These are phyloP conservation scores for Rachicladosporium sp. DNA, from an alignment of 2,329 filamentous ascomycete genomes.

Conservation along the genomic window DNA sequence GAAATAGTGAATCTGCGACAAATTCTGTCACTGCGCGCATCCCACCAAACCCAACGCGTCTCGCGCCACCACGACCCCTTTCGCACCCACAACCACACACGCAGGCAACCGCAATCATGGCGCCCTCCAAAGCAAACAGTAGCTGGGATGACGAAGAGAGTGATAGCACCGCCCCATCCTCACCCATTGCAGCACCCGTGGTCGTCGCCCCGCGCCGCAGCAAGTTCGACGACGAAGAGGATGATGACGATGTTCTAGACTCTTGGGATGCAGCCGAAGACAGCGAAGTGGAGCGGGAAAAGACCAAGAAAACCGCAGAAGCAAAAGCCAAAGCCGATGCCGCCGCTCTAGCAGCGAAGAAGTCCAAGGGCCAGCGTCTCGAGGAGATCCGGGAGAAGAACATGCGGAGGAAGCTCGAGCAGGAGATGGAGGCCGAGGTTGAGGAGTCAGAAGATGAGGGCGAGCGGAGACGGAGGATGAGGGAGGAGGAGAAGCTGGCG, in stretches of 20 bases:
- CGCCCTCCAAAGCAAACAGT: constrained; percentile 17
- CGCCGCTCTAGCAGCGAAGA: constrained; percentile 79
- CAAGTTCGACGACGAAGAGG: constrained; percentile 82
- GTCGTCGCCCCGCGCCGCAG: constrained; percentile 32
- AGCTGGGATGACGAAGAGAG: constrained; percentile 42
- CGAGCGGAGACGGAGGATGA: constrained; percentile 60
- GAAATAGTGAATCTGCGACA: no score
- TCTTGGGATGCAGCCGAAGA: constrained; percentile 96
- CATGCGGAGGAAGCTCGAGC: constrained; percentile 44
- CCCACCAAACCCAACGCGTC: no score
- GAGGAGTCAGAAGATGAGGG: constrained; percentile 61
- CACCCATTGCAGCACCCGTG: constrained; percentile 28
- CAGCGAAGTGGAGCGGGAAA: constrained; percentile 92
- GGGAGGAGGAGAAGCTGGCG: constrained; percentile 69
- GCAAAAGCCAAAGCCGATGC: constrained; percentile 82
- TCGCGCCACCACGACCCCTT: neutral
- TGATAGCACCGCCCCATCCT: constrained; percentile 36
- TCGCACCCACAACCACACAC: neutral
- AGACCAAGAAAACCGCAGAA: constrained; percentile 74
- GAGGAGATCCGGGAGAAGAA: constrained; percentile 57
- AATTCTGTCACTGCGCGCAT: no score
- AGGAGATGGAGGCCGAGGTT: constrained; percentile 43
- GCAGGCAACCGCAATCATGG: constrained; percentile 21
- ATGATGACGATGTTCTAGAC: constrained; percentile 78
- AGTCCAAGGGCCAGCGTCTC: constrained; percentile 75